These are phyloP conservation scores for Moelleriella libera DNA, from an alignment of 2,329 filamentous ascomycete genomes.

Conservation along the genomic window DNA sequence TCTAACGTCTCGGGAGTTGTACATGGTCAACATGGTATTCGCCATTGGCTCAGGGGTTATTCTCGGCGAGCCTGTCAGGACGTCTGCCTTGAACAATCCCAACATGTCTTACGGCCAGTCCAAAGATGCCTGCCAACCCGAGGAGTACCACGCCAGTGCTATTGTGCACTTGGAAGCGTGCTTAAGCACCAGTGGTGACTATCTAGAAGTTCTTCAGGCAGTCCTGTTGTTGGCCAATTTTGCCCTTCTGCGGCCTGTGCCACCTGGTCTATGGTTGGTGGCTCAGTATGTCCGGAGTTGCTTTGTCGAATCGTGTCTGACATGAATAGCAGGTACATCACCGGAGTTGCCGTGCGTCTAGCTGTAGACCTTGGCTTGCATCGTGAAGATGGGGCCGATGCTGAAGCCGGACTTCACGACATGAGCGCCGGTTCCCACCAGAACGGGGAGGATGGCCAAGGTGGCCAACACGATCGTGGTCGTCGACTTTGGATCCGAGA, in stretches of 20 bases:
- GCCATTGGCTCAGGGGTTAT: slow-evolving; percentile 92
- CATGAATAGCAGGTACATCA: slow-evolving; percentile 53
- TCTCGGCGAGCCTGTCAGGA: slow-evolving; percentile 47
- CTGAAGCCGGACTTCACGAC: no score
- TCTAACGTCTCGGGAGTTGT: slow-evolving; percentile 68
- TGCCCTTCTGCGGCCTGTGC: slow-evolving; percentile 78
- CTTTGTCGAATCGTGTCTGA: not conserved
- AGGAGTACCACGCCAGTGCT: slow-evolving; percentile 88
- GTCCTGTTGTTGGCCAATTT: slow-evolving; percentile 84
- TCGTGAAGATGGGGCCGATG: slow-evolving; percentile 69
- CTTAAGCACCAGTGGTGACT: slow-evolving; percentile 72
- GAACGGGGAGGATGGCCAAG: slow-evolving; percentile 5
- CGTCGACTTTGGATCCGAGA: slow-evolving; percentile 76
- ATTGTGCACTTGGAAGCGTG: slow-evolving; percentile 86
- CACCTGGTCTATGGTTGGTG: slow-evolving; percentile 70
- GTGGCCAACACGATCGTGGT: slow-evolving; percentile 36
- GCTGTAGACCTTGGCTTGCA: slow-evolving; percentile 87
- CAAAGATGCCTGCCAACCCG: no score
- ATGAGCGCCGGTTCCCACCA: no score
- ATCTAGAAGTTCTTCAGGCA: slow-evolving; percentile 84
- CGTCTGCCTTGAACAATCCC: slow-evolving; percentile 23
- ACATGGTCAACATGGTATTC: slow-evolving; percentile 93
- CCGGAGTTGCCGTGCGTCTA: slow-evolving; percentile 79
- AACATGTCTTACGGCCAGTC: slow-evolving; percentile 16
- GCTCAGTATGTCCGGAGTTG: not conserved